Conservation (phyloP, 768 basidiomycete genomes). For the Ramaria sp. region DNA sequence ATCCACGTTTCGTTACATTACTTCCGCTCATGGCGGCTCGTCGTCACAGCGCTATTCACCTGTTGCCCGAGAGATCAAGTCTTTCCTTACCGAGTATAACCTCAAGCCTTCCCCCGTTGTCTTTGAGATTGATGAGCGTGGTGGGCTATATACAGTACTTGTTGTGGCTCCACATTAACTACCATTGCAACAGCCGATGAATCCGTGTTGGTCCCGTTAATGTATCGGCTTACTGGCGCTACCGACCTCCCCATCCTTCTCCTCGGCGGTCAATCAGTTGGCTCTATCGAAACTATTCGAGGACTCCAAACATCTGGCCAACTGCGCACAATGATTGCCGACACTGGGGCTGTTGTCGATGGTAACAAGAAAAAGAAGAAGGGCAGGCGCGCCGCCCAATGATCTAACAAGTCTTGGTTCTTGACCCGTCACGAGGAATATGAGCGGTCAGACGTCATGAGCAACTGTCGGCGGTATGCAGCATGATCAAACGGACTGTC, state of each 20-base stretch:
- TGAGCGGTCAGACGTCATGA: no score
- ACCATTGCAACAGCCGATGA: slow-evolving; percentile 38
- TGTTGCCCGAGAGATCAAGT: slow-evolving; percentile 54
- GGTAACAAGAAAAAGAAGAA: slow-evolving; percentile 44
- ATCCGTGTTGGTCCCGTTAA: slow-evolving; percentile 47
- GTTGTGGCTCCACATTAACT: background rate
- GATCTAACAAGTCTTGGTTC: background rate
- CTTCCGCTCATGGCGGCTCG: slow-evolving; percentile 1
- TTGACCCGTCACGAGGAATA: background rate
- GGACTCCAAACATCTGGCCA: slow-evolving; percentile 39
- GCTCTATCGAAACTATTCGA: slow-evolving; percentile 41
- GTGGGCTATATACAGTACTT: slow-evolving; percentile 18
- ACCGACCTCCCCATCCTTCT: slow-evolving; percentile 56
- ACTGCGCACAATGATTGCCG: slow-evolving; percentile 36
- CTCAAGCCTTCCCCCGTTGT: slow-evolving; percentile 54
- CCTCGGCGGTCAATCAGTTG: slow-evolving; percentile 51
- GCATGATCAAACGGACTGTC: background rate
- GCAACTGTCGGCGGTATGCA: background rate
- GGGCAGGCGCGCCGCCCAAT: slow-evolving; percentile 6
- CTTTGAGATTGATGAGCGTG: slow-evolving; percentile 61
- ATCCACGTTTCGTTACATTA: slow-evolving; percentile 9
- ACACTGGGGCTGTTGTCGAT: slow-evolving; percentile 49
- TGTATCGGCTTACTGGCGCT: slow-evolving; percentile 47
- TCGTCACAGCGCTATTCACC: slow-evolving; percentile 47
- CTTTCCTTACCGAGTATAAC: slow-evolving; percentile 41